Percentiles rank a stretch among this genome's conserved stretches.
These are phyloP conservation scores for Sporothrix protearum DNA, from an alignment of 2,329 filamentous ascomycete genomes.

Conservation along the genomic window DNA sequence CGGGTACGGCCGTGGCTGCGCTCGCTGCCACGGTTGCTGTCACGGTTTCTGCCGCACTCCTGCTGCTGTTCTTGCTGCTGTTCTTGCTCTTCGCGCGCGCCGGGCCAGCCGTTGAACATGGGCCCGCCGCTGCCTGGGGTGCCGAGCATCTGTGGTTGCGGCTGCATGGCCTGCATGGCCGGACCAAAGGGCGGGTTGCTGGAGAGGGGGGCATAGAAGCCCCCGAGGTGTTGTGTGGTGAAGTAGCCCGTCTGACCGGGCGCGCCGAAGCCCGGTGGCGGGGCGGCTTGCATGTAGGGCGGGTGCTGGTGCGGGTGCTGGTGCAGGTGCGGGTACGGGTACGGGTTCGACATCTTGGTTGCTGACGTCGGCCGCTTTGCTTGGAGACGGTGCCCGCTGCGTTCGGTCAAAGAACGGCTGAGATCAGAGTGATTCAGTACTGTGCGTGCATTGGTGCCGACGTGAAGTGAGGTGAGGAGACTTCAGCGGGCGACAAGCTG, in stretches of 20 bases:
- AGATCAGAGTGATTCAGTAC: too few species aligned
- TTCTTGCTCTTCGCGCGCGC: background rate
- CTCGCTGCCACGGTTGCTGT: background rate
- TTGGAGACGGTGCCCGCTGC: too few species aligned
- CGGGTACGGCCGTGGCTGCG: background rate
- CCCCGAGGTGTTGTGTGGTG: slow-evolving; percentile 13
- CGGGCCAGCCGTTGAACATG: slow-evolving; percentile 23
- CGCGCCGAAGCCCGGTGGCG: background rate
- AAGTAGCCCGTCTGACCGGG: slow-evolving; percentile 19
- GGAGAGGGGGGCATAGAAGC: slow-evolving; percentile 21
- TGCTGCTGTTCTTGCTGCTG: background rate
- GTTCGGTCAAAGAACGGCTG: too few species aligned
- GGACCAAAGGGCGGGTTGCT: background rate
- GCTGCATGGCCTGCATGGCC: background rate
- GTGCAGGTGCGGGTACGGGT: too few species aligned
- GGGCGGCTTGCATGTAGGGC: slow-evolving; percentile 5
- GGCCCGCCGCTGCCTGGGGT: background rate
- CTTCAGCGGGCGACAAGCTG: background rate
- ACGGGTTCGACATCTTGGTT: too few species aligned
- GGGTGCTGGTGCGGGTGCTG: background rate
- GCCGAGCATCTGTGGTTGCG: background rate
- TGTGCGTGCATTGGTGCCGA: too few species aligned
- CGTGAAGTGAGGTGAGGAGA: too few species aligned
- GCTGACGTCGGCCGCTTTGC: too few species aligned
- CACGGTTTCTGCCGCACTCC: background rate